These are phyloP conservation scores for Phytophthora megakarya DNA, from an alignment of 352 stramenopile genomes.

Conservation along the genomic window DNA sequence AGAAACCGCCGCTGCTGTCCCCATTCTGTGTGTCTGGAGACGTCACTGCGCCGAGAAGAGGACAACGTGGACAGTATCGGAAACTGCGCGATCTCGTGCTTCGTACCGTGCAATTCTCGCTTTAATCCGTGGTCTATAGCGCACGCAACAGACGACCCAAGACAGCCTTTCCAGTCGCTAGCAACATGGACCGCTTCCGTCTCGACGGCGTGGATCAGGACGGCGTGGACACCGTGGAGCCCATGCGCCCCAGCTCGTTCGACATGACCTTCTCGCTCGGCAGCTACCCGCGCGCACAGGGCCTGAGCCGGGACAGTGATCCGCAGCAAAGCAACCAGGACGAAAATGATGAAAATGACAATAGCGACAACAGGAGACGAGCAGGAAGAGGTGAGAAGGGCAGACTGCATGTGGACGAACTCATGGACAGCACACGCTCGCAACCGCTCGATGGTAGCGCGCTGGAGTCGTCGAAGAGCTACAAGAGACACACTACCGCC, in stretches of 20 bases:
- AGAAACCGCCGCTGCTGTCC: constrained; percentile 22
- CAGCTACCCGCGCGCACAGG: constrained; percentile 41
- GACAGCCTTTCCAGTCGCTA: neutral
- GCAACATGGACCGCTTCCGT: constrained; percentile 83
- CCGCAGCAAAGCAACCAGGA: constrained; percentile 32
- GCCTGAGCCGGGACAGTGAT: constrained; percentile 35
- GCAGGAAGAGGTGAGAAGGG: constrained; percentile 48
- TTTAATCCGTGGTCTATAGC: constrained; percentile 3
- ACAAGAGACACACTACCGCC: constrained; percentile 20
- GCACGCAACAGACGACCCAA: constrained; percentile 2
- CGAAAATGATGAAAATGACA: constrained; percentile 29
- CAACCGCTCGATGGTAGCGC: constrained; percentile 21
- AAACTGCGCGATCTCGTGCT: constrained; percentile 2
- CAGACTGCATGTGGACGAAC: constrained; percentile 51
- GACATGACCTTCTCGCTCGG: constrained; percentile 88
- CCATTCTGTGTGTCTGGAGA: constrained; percentile 13
- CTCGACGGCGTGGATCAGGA: constrained; percentile 80
- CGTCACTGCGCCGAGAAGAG: neutral
- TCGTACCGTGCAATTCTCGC: neutral
- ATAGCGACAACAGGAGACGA: constrained; percentile 7
- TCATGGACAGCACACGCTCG: constrained; percentile 26
- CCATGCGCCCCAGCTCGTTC: constrained; percentile 87
- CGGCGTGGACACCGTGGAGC: constrained; percentile 79
- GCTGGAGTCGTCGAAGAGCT: constrained; percentile 14
- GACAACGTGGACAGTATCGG: neutral